These are phyloP conservation scores for Favolaschia claudopus DNA, from an alignment of 768 basidiomycete species.

Conservation along the genomic window DNA sequence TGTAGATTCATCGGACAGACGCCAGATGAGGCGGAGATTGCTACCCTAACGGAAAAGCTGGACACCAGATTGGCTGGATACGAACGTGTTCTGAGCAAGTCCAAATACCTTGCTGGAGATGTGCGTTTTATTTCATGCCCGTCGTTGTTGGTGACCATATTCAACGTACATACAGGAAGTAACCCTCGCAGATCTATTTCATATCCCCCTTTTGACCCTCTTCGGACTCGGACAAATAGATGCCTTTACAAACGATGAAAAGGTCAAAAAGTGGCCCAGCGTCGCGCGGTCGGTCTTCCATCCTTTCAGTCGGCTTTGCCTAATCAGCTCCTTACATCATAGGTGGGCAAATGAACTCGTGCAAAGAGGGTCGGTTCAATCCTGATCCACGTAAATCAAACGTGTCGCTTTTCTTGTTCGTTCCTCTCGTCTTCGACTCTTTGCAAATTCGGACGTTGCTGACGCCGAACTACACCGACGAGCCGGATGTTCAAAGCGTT, in stretches of 20 bases:
- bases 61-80: constrained; percentile 47
- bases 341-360: constrained; percentile 13
- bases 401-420: too few species aligned
- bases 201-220: constrained; percentile 4
- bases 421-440: too few species aligned
- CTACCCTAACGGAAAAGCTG: constrained; percentile 29
- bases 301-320: neutral
- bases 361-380: neutral
- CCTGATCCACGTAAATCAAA: too few species aligned
- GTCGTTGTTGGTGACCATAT: too few species aligned
- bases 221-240: neutral
- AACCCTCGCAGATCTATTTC: constrained; percentile 15
- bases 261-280: constrained; percentile 12
- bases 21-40: constrained; percentile 38
- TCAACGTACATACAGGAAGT: neutral
- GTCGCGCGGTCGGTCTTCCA: neutral
- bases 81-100: constrained; percentile 51
- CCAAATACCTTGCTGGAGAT: constrained; percentile 53
- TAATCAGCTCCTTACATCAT: neutral
- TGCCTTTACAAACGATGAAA: neutral
- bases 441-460: too few species aligned
- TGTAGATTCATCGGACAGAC: constrained; percentile 16
- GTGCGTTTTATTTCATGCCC: constrained; percentile 18
- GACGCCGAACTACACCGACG: too few species aligned
- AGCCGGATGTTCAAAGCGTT: too few species aligned